These are phyloP conservation scores for Hortiboletus campestris DNA, from an alignment of 768 basidiomycete genomes.

Conservation along the genomic window DNA sequence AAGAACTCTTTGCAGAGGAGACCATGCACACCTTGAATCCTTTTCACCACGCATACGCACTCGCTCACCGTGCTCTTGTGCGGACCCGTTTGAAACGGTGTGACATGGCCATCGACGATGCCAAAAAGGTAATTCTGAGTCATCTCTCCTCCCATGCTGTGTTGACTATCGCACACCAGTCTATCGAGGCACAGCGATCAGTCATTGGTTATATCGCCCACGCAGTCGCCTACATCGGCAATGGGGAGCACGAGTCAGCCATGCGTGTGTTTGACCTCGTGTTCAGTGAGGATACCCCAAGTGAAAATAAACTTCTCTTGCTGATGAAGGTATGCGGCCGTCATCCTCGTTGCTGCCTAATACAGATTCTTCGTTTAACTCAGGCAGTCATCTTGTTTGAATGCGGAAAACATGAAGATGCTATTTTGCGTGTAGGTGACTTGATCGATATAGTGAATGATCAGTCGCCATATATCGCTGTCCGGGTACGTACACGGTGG, in stretches of 20 bases:
- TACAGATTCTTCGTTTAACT: too few relatives aligned
- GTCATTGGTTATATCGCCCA: too few relatives aligned
- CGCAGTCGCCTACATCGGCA: too few relatives aligned
- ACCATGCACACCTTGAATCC: not conserved
- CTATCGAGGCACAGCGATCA: conserved; percentile 7
- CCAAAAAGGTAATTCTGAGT: not conserved
- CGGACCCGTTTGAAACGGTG: not conserved
- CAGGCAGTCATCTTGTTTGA: conserved; percentile 3
- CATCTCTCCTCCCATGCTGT: too few relatives aligned
- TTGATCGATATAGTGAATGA: not conserved
- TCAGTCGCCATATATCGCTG: not conserved
- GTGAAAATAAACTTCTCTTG: conserved; percentile 4
- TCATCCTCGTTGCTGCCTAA: not conserved
- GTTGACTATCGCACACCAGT: not conserved
- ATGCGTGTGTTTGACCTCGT: conserved; percentile 2
- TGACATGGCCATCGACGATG: conserved; percentile 4
- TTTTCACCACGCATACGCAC: not conserved
- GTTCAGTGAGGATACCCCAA: not conserved
- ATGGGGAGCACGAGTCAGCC: too few relatives aligned
- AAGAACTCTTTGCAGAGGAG: conserved; percentile 1
- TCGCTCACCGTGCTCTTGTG: not conserved
- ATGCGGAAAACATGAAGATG: not conserved
- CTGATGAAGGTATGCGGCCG: conserved; percentile 6
- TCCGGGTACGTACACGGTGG: not conserved
- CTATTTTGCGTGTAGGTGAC: not conserved